Evolutionary conservation across 306 rosid species (phyloP).

Genomic region (Corylus heterophylla): DNA sequence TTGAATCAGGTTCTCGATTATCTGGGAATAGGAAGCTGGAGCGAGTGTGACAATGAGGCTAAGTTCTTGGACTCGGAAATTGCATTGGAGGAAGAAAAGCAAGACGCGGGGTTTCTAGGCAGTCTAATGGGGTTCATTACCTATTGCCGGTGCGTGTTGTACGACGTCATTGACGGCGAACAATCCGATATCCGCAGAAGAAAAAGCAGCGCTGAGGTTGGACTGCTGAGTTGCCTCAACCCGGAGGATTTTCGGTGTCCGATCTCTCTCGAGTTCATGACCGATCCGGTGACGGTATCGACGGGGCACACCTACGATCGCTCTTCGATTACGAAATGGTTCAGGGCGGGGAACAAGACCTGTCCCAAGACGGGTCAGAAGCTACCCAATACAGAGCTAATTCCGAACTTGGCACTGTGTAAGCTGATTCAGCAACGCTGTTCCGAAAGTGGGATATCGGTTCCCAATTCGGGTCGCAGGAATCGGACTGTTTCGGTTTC

Average conservation of each 20-base stretch:
- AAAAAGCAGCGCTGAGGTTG: slow-evolving; percentile 1
- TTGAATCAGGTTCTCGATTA: slow-evolving; percentile 56
- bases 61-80: slow-evolving; percentile 72
- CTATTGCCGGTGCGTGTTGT: slow-evolving; percentile 60
- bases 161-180: slow-evolving; percentile 43
- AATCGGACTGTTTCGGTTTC: slow-evolving; percentile 32
- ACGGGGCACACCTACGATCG: slow-evolving; percentile 93
- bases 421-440: slow-evolving; percentile 60
- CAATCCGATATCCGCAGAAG: slow-evolving; percentile 24
- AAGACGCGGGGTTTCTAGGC: slow-evolving; percentile 35
- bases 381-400: slow-evolving; percentile 50
- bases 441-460: slow-evolving; percentile 40
- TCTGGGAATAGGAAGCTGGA: slow-evolving; percentile 59
- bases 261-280: slow-evolving; percentile 75
- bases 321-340: slow-evolving; percentile 80
- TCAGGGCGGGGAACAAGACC: slow-evolving; percentile 49
- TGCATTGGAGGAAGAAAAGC: slow-evolving; percentile 46
- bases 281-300: slow-evolving; percentile 73
- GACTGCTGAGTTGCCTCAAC: slow-evolving; percentile 33
- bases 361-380: slow-evolving; percentile 83
- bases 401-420: slow-evolving; percentile 60
- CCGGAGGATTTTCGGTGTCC: slow-evolving; percentile 84
- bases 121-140: slow-evolving; percentile 57
- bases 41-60: slow-evolving; percentile 59
- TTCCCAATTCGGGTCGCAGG: slow-evolving; percentile 32